These are phyloP conservation scores for Trametes versicolor DNA, from an alignment of 1,284 basidiomycete species.

Conservation along the genomic window DNA sequence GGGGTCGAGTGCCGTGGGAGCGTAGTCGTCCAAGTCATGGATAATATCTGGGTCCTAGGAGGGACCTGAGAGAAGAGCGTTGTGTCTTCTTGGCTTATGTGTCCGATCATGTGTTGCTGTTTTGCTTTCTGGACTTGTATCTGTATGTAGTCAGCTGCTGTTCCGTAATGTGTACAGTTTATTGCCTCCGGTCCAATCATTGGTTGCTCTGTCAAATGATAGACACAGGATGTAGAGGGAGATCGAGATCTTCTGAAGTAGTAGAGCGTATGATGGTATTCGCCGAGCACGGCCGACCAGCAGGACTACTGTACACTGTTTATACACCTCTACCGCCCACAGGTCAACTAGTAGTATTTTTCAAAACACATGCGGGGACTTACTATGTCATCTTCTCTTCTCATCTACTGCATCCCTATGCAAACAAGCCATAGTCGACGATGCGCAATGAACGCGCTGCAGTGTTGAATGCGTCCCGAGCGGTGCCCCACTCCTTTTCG, in stretches of 20 bases:
- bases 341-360: background rate
- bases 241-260: no score
- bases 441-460: constrained; percentile 74
- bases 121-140: constrained; percentile 16
- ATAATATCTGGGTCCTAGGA: no score
- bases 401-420: constrained; percentile 44
- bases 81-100: constrained; percentile 1
- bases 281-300: no score
- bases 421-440: constrained; percentile 80
- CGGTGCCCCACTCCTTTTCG: constrained; percentile 48
- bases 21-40: background rate
- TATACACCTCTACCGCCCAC: background rate
- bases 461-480: constrained; percentile 62
- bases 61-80: background rate
- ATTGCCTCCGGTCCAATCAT: no score
- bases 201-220: background rate
- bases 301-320: background rate
- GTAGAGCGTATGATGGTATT: background rate
- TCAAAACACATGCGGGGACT: background rate
- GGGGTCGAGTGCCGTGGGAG: background rate
- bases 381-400: constrained; percentile 5
- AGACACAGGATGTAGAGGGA: background rate
- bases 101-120: background rate
- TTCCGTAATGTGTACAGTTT: constrained; percentile 8
- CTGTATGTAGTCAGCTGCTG: constrained; percentile 4